These are phyloP conservation scores for Pseudogymnoascus sp. DNA, from an alignment of 2,329 filamentous ascomycete species.

Conservation along the genomic window DNA sequence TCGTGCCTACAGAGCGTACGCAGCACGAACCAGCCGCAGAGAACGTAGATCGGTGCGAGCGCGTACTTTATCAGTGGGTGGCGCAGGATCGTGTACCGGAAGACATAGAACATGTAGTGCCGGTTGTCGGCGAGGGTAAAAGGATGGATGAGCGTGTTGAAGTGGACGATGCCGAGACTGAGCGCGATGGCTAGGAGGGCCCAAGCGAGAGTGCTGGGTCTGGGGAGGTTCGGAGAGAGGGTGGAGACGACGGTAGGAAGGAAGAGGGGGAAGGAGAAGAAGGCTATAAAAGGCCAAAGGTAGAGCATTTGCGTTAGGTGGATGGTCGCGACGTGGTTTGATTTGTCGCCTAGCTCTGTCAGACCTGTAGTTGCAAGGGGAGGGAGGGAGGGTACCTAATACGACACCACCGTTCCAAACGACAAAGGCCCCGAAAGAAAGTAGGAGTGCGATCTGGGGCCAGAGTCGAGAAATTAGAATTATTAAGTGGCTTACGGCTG, in stretches of 20 bases:
- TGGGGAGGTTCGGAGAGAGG: conserved; percentile 32
- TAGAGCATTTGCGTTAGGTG: conserved; percentile 93
- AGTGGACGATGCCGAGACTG: conserved; percentile 50
- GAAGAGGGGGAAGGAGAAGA: conserved; percentile 80
- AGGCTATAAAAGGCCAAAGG: conserved; percentile 80
- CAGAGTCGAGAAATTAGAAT: conserved; percentile 42
- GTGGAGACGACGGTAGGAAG: conserved; percentile 43
- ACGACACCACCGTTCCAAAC: conserved; percentile 87
- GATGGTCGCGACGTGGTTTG: conserved; percentile 83
- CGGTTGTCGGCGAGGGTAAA: conserved; percentile 95
- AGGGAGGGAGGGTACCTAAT: conserved; percentile 52
- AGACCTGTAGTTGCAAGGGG: neutral
- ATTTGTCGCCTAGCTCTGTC: conserved; percentile 67
- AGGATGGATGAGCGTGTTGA: conserved; percentile 90
- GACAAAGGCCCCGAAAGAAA: conserved; percentile 67
- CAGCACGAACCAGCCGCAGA: conserved; percentile 63
- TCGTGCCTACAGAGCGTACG: conserved; percentile 40
- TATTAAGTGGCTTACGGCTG: conserved; percentile 43
- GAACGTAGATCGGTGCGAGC: conserved; percentile 62
- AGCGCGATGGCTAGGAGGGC: neutral
- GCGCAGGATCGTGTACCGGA: conserved; percentile 69
- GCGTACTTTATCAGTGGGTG: conserved; percentile 58
- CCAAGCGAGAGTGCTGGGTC: conserved; percentile 5
- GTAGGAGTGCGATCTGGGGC: conserved; percentile 56
- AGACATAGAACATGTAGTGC: conserved; percentile 96